Base-by-base conservation (phyloP, 1,284 basidiomycete species). In the Salmacisia buchloeana region DNA sequence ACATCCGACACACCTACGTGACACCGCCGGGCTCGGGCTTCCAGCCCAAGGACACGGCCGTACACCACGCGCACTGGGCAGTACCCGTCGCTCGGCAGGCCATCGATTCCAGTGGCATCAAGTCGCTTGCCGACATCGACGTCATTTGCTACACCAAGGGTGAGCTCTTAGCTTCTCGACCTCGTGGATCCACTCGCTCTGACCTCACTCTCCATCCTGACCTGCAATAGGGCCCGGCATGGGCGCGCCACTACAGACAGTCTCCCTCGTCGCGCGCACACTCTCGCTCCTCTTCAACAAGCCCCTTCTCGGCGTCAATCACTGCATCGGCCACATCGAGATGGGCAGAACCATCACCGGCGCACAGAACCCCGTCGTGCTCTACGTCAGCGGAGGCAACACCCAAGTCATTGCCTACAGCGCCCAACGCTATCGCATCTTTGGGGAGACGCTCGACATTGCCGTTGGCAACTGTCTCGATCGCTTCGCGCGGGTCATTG, bases 401-500 rank as follows among this genome's bases (percentile, higher is more conserved):
- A 98, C 96, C 0, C 96, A 99, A 81, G 94, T 99, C 35, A 97
- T 99, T 69, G 96, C 96, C 1, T 99, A 99, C 80, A 96, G 92
- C 21, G 74, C 75, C 12, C 89, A 92, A 70, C 92, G 97, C 69
- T 99, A 99, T 80, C 87, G 96, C 52, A 99, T 99, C 70, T 99
- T 99, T 80, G 96, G 96, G 29, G 96, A 99, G 82, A 98, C 96
- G 12, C 85, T 99, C 58, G 96, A 99, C 77, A 98, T 99, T 66
- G 96, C 96, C 10, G 94, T 98, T 29, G 96, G 96, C 34, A 99
- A 99, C 81, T 98, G 94, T 78, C 84, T 99, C 29, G 96, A 99
- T 81, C 87, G 96, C 2, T 98, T 98, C 76, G 96, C 96, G 0
- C 84, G 96, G 33, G 92, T 96, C n/a, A 92, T 99, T 63, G 89